Conservation (phyloP, 345 rosid species). For the Iberis pinnata region DNA sequence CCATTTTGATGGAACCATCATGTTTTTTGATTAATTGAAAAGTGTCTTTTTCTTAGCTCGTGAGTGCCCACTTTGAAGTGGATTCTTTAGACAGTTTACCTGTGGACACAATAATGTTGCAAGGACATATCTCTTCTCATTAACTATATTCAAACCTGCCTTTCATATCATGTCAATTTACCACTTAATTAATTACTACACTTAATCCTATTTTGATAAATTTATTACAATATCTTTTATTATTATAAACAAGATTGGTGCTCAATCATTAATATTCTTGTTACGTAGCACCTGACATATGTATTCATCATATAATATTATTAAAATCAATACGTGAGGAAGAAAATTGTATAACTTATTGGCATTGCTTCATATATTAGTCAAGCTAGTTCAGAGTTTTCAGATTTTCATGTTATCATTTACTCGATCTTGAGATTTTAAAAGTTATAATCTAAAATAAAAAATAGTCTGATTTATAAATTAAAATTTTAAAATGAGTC, state of each 20-base stretch:
- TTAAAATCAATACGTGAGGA: constrained; percentile 8
- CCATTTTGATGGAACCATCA: constrained; percentile 24
- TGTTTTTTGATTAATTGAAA: constrained; percentile 24
- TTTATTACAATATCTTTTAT: constrained; percentile 1
- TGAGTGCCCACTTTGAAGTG: constrained; percentile 38
- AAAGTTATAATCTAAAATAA: too few relatives aligned
- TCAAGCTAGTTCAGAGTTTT: too few relatives aligned
- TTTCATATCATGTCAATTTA: constrained; percentile 25
- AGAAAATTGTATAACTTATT: not conserved
- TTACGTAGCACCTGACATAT: constrained; percentile 28
- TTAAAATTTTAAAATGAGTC: too few relatives aligned
- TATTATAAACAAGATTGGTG: constrained; percentile 17
- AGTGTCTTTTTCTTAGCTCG: constrained; percentile 27
- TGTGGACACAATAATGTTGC: constrained; percentile 36
- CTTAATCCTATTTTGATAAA: constrained; percentile 11
- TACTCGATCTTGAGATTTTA: too few relatives aligned
- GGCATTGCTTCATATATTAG: not conserved
- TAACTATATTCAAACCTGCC: constrained; percentile 24
- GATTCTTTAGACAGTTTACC: constrained; percentile 34
- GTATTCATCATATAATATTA: constrained; percentile 5
- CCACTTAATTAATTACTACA: constrained; percentile 26
- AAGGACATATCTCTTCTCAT: constrained; percentile 30
- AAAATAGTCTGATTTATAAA: too few relatives aligned
- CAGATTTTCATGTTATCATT: too few relatives aligned
- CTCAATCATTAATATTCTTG: constrained; percentile 29